These are phyloP conservation scores for Gossypioides kirkii DNA, from an alignment of 345 rosid species.

Conservation along the genomic window DNA sequence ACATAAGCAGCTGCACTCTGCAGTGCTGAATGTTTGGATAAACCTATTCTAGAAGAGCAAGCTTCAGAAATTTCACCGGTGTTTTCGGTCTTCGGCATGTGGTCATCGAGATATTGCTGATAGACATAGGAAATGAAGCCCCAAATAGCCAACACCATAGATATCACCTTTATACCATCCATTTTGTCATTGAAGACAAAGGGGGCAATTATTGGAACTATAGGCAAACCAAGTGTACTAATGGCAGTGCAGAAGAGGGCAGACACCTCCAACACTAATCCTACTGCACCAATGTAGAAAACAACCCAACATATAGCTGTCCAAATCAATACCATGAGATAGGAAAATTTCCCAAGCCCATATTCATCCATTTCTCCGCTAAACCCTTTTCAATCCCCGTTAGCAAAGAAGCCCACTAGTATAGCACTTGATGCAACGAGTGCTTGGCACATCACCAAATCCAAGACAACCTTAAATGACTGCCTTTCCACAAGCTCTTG, in stretches of 20 bases:
- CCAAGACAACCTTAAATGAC: conserved; percentile 31
- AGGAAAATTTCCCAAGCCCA: conserved; percentile 36
- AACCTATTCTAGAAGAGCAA: background rate
- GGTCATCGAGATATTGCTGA: conserved; percentile 34
- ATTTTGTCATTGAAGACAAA: conserved; percentile 46
- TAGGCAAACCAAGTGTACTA: conserved; percentile 46
- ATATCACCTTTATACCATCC: conserved; percentile 42
- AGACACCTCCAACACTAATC: conserved; percentile 53
- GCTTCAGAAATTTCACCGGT: background rate
- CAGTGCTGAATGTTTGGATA: background rate
- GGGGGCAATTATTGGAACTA: conserved; percentile 49
- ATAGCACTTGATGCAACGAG: conserved; percentile 31
- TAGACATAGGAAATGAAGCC: conserved; percentile 50
- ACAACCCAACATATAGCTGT: conserved; percentile 45
- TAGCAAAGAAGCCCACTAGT: conserved; percentile 45
- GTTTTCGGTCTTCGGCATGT: background rate
- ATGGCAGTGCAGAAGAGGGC: conserved; percentile 45
- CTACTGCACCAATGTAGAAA: conserved; percentile 38
- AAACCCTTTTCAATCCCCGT: conserved; percentile 48
- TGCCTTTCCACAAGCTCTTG: background rate
- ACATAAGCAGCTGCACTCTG: background rate
- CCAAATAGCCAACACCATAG: conserved; percentile 53
- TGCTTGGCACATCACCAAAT: conserved; percentile 36
- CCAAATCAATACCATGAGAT: conserved; percentile 39
- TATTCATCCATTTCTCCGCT: conserved; percentile 41